These are phyloP conservation scores for Boehmeria nivea DNA, from an alignment of 306 rosid species.

Conservation along the genomic window DNA sequence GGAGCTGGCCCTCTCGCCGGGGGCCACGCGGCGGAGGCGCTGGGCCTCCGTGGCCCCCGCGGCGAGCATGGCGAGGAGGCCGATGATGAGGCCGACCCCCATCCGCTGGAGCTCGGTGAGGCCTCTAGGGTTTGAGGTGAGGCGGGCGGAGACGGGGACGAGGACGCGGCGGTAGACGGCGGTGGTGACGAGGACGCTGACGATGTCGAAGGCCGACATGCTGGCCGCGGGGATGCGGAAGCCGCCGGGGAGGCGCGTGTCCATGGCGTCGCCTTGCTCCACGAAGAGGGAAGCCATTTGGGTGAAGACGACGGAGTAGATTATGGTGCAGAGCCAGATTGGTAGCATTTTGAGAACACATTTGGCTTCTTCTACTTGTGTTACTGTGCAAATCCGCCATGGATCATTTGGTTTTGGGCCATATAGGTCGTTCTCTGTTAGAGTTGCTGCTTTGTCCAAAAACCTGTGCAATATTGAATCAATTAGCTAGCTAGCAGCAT, in stretches of 20 bases:
- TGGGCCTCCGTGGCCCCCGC: slow-evolving; percentile 54
- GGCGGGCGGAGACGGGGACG: slow-evolving; percentile 42
- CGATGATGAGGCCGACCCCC: slow-evolving; percentile 65
- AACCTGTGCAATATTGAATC: too few species aligned
- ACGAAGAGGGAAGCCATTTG: slow-evolving; percentile 81
- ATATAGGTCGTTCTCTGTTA: slow-evolving; percentile 20
- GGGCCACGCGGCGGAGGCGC: slow-evolving; percentile 39
- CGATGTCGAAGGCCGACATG: slow-evolving; percentile 66
- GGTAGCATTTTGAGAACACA: slow-evolving; percentile 65
- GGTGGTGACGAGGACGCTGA: slow-evolving; percentile 50
- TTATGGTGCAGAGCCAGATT: slow-evolving; percentile 70
- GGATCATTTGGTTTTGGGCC: slow-evolving; percentile 30
- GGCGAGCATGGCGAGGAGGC: slow-evolving; percentile 52
- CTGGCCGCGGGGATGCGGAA: slow-evolving; percentile 68
- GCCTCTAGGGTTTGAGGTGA: too few species aligned
- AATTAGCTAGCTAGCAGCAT: too few species aligned
- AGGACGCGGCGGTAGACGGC: slow-evolving; percentile 44
- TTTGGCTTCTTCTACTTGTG: slow-evolving; percentile 79
- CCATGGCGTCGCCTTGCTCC: slow-evolving; percentile 74
- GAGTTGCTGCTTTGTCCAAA: slow-evolving; percentile 35
- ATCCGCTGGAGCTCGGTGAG: slow-evolving; percentile 61
- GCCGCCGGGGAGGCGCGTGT: slow-evolving; percentile 24
- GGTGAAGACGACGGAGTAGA: slow-evolving; percentile 70
- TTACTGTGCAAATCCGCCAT: slow-evolving; percentile 61
- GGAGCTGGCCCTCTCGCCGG: slow-evolving; percentile 37